Evolutionary conservation across 805 yeast species (phyloP), one percentile per base, ranked within the genome.

Genomic region (Candida quercuum): DNA sequence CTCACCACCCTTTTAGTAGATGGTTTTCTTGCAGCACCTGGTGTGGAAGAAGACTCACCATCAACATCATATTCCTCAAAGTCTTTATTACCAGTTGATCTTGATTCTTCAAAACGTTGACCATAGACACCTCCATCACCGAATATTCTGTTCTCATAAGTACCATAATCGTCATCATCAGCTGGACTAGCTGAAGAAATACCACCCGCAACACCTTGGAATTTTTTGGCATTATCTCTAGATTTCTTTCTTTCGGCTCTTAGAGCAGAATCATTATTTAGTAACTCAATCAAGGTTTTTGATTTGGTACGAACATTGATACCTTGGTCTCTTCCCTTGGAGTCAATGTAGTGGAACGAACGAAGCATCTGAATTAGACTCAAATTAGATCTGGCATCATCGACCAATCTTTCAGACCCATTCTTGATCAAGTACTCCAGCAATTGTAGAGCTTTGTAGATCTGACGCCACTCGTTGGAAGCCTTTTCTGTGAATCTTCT

Each of bases 391-490:
- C 97, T 74, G 6, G 95, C 87, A 48, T 91, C 97, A 63, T 93
- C 99, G 42, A 93, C 93, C 48, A 93, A 87, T 42, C 97, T 72
- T 63, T 93, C 99, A 21, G 93, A 77, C 1, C 99, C 99, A 56
- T 91, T 86, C 60, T 86, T 86, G 46, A 93, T 74, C 50, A 93
- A 70, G 59, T 86, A 93, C 54, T 93, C 99, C 60, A 91, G 73
- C 60, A 93, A 72, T 59, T 89, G 97, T 52, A 93, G 70, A 4
- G 96, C 80, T 65, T 93, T 93, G 67, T 93, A 93, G 47, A 93
- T 91, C 61, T 93, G 99, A 58, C 99, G 78, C 99, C 99, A 93
- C 64, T 93, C 98, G 58, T 78, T 82, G 35, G 97, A 95, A 6
- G 93, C 74, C 64, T 93, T 93, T 60, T 93, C 99, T 6, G 98